These are phyloP conservation scores for Dendrobium chrysotoxum DNA, from an alignment of 106 monocot species.

Conservation along the genomic window DNA sequence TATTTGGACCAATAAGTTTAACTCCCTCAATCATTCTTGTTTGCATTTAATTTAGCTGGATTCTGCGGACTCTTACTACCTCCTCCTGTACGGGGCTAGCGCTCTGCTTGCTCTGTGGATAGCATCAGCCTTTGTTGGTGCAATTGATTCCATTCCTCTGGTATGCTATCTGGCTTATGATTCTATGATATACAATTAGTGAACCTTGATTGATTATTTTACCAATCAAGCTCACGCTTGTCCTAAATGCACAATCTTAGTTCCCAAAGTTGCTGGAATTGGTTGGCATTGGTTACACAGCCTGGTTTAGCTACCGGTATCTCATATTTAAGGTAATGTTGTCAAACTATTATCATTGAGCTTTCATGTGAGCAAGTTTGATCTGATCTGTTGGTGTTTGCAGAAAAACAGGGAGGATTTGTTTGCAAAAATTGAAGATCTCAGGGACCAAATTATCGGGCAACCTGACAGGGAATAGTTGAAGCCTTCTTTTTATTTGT, in stretches of 20 bases:
- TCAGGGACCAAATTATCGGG: constrained; percentile 49
- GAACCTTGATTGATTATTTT: background rate
- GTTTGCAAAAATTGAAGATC: constrained; percentile 38
- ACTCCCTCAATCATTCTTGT: too few species aligned
- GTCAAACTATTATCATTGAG: too few species aligned
- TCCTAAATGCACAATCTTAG: constrained; percentile 12
- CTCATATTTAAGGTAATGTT: constrained; percentile 58
- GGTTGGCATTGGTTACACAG: constrained; percentile 55
- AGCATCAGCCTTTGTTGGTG: constrained; percentile 49
- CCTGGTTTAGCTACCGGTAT: constrained; percentile 71
- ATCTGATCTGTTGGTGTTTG: constrained; percentile 5
- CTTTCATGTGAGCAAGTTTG: background rate
- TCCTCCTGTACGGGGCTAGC: constrained; percentile 43
- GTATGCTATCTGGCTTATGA: constrained; percentile 23
- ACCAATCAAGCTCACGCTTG: background rate
- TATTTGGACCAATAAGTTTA: too few species aligned
- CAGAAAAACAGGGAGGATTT: constrained; percentile 70
- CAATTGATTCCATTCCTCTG: constrained; percentile 64
- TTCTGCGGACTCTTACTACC: constrained; percentile 25
- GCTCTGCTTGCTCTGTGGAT: constrained; percentile 48
- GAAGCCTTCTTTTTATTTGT: too few species aligned
- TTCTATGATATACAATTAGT: background rate
- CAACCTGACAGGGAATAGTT: constrained; percentile 9
- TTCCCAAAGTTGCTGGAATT: constrained; percentile 73
- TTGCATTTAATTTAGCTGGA: constrained; percentile 31